Conservation (phyloP, 768 basidiomycete genomes). For the Tricholoma hemisulphureum region DNA sequence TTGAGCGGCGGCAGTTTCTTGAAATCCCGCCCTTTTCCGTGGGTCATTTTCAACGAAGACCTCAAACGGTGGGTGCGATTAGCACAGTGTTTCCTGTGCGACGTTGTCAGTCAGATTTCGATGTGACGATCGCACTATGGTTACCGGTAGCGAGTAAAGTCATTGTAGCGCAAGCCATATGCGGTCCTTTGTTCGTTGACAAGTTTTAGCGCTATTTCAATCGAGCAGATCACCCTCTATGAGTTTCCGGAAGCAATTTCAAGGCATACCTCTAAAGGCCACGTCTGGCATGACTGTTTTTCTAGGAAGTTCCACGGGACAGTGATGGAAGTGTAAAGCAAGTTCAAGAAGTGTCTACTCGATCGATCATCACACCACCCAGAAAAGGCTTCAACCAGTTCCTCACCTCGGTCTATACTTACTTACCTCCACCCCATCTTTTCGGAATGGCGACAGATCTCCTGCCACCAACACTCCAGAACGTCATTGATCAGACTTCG, state of each 20-base stretch:
- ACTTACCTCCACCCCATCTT: background rate
- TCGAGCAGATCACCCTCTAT: constrained; percentile 5
- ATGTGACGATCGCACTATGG: constrained; percentile 10
- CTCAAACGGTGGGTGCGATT: constrained; percentile 88
- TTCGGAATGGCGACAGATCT: constrained; percentile 56
- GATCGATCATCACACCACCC: constrained; percentile 10
- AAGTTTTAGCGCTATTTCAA: constrained; percentile 66
- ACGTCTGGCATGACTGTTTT: constrained; percentile 31
- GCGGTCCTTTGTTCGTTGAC: constrained; percentile 87
- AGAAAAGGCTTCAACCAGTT: constrained; percentile 8
- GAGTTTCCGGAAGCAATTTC: background rate
- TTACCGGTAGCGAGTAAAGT: constrained; percentile 82
- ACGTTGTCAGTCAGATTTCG: background rate
- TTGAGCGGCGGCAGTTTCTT: constrained; percentile 74
- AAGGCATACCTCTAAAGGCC: constrained; percentile 36
- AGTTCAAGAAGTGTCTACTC: constrained; percentile 7
- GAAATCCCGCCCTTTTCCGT: constrained; percentile 88
- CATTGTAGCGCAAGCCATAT: constrained; percentile 89
- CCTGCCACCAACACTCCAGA: constrained; percentile 86
- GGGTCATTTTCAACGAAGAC: constrained; percentile 79
- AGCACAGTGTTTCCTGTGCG: constrained; percentile 82
- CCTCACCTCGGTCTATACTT: background rate
- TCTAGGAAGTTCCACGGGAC: constrained; percentile 8
- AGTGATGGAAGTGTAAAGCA: constrained; percentile 2
- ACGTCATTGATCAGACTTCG: constrained; percentile 87